These are phyloP conservation scores for Aspergillus tamarii DNA, from an alignment of 2,329 filamentous ascomycete species.

Conservation along the genomic window DNA sequence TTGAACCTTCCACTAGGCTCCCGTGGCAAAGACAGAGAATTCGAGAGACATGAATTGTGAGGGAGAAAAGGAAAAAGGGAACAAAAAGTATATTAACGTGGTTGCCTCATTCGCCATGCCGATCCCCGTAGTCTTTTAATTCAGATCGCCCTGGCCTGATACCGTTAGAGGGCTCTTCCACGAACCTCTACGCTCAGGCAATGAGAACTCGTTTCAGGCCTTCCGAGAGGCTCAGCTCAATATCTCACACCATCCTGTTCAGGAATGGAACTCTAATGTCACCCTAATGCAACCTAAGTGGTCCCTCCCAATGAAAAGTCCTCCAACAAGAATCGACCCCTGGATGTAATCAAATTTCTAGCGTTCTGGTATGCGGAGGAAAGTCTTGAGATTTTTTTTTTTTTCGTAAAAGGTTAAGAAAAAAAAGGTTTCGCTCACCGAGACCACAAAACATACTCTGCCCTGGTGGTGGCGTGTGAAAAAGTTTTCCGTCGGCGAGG, in stretches of 20 bases:
- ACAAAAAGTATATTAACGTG: not conserved
- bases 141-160: not conserved
- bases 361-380: not conserved
- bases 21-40: not conserved
- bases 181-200: not conserved
- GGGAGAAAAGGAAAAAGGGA: not conserved
- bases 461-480: not conserved
- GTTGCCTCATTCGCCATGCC: not conserved
- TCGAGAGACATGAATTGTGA: not conserved
- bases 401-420: too few species aligned
- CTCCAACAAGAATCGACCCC: too few species aligned
- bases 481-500: not conserved
- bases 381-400: not conserved
- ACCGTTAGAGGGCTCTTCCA: not conserved
- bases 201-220: not conserved
- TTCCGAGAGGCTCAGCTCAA: not conserved
- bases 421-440: not conserved
- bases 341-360: not conserved
- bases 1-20: too few species aligned
- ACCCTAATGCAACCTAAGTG: not conserved
- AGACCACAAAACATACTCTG: not conserved
- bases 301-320: not conserved
- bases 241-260: not conserved
- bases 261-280: not conserved
- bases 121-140: not conserved